Base-by-base conservation (phyloP, 805 yeast species). In the Lipomyces sp. region DNA sequence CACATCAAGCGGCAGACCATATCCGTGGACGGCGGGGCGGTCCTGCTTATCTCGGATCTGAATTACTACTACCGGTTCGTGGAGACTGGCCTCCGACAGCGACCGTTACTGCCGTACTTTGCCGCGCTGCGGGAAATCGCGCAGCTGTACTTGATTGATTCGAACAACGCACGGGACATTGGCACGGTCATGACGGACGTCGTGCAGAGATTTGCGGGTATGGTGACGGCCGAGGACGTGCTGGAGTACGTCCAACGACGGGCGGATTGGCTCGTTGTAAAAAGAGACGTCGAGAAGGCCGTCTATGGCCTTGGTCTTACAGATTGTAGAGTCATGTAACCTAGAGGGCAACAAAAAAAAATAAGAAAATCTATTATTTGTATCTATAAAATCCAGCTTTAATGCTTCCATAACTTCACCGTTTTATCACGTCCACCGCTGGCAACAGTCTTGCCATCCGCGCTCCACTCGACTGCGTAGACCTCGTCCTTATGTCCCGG, bases 401-500 rank as follows among this genome's bases (percentile, higher is more conserved):
- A 69, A 52, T 72, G 72, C n/a, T 93, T 80, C 98, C 98, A 93
- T 52, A 93, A 72, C 63, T 97, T 77, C 22, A 93, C 89, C 76
- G 84, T 84, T 68, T 90, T 93, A 68, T 93, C 98, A 65, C 89
- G 90, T 45, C 98, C 98, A 19, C 98, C 98, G 66, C 96, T 86
- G n/a, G 91, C 95, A 11, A 93, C 98, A 59, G 83, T 76, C 58
- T 79, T 79, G 40, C 98, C 98, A 66, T 93, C 98, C 49, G 84
- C 81, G 72, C 96, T 86, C 98, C 98, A 93, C 63, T 93, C 98
- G 3, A 93, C 96, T 0, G 97, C 95, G 66, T 80, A 93, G 0
- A 93, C 96, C 70, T 93, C 98, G 64, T 93, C 98, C 14, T 82
- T 73, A 65, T 93, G 98, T 1, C 98, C 98, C 0, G 98, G 98